Percentiles rank a stretch among this genome's conserved stretches.
phyloP scores from a whole-genome alignment of 148 eudicot species.

The Chenopodium album region DNA sequence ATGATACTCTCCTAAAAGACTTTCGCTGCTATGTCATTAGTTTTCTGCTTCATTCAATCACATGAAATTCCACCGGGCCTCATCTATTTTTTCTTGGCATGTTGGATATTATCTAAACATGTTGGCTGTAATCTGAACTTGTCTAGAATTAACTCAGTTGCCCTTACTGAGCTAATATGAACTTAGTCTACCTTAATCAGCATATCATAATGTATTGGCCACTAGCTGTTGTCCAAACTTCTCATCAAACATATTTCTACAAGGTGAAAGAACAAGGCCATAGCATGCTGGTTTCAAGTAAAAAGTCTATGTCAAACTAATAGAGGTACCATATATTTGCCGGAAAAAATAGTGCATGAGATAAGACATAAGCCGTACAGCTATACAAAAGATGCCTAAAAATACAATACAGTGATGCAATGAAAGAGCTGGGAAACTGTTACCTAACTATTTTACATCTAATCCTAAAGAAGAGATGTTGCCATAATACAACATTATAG shows the following conservation, averaged over 20 bases:
- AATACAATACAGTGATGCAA: slow-evolving; percentile 1
- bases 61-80: too few relatives aligned
- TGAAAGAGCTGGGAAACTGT: background rate
- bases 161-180: background rate
- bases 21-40: background rate
- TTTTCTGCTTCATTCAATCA: background rate
- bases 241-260: background rate
- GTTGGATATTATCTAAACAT: too few relatives aligned
- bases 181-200: background rate
- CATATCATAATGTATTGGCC: too few relatives aligned
- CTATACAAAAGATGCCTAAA: background rate
- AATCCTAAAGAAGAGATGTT: slow-evolving; percentile 24
- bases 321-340: background rate
- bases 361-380: background rate
- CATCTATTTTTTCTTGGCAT: too few relatives aligned
- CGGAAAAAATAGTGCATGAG: background rate
- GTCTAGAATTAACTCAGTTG: background rate
- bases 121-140: background rate
- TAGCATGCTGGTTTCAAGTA: background rate
- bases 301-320: background rate
- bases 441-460: slow-evolving; percentile 22
- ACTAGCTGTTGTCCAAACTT: too few relatives aligned
- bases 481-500: slow-evolving; percentile 32
- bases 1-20: background rate
- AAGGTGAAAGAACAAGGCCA: background rate